Conservation (phyloP, 768 basidiomycete species). For the Mycena galopus region DNA sequence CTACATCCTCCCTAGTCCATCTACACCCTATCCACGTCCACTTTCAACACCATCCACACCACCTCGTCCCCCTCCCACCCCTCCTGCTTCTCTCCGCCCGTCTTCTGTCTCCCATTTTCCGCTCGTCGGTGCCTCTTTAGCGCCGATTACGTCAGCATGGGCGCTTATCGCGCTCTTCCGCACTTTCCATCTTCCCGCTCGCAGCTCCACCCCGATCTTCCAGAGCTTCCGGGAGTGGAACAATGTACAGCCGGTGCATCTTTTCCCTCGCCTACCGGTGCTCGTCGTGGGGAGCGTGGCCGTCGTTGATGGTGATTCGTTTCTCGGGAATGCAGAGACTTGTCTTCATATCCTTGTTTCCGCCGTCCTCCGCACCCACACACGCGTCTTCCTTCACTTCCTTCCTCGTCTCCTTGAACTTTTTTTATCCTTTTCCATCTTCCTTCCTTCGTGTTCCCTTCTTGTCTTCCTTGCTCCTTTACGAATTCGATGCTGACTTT, state of each 20-base stretch:
- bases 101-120: constrained; percentile 12
- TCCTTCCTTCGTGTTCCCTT: no score
- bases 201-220: constrained; percentile 16
- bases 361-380: no score
- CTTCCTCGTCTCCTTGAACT: no score
- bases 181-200: constrained; percentile 14
- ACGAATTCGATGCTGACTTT: no score
- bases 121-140: constrained; percentile 11
- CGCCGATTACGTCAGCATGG: constrained; percentile 18
- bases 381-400: no score
- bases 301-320: no score
- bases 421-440: no score
- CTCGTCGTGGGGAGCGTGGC: no score
- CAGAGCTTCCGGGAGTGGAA: constrained; percentile 11
- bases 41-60: constrained; percentile 2
- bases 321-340: no score
- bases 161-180: constrained; percentile 10
- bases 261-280: constrained; percentile 10
- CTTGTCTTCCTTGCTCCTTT: no score
- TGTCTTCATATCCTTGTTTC: no score
- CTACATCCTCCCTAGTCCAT: constrained; percentile 12
- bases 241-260: constrained; percentile 7
- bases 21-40: constrained; percentile 12
- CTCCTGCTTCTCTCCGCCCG: constrained; percentile 12
- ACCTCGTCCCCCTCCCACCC: constrained; percentile 1